Percentiles rank a stretch among this genome's conserved stretches.
Evolutionary conservation across 257 asterid genomes (phyloP).

Genomic region (Nemophila menziesii): DNA sequence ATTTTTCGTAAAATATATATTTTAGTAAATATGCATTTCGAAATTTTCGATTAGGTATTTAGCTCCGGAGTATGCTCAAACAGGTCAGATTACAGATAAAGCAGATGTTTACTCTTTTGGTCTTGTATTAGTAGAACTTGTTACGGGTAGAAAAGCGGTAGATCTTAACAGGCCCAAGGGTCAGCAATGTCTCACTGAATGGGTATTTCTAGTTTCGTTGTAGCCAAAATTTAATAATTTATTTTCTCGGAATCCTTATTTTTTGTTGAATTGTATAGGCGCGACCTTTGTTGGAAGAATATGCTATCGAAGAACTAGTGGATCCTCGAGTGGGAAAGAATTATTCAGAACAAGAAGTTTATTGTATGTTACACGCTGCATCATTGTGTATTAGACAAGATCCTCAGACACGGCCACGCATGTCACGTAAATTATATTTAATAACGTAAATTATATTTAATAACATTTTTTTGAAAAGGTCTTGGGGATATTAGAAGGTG

Average conservation of each 20-base stretch:
- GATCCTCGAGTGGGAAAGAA: conserved; percentile 55
- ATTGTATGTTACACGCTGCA: conserved; percentile 88
- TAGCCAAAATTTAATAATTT: neutral
- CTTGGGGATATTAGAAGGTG: conserved; percentile 79
- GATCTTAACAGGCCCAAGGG: conserved; percentile 95
- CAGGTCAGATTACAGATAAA: conserved; percentile 94
- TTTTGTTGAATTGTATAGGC: conserved; percentile 39
- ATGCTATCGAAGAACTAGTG: conserved; percentile 55
- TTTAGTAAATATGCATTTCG: conserved; percentile 1
- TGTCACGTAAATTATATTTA: conserved; percentile 70
- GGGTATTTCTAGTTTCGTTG: conserved; percentile 32
- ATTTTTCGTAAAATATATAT: neutral
- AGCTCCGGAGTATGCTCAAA: conserved; percentile 99
- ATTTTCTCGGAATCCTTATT: neutral
- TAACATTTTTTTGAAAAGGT: conserved; percentile 29
- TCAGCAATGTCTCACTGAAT: conserved; percentile 92
- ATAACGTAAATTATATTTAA: no score
- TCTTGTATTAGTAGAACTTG: conserved; percentile 85
- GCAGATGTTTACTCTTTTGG: conserved; percentile 97
- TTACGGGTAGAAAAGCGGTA: conserved; percentile 89
- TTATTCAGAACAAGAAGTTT: conserved; percentile 55
- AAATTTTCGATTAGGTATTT: conserved; percentile 58
- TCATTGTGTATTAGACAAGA: conserved; percentile 73
- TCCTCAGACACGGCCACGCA: conserved; percentile 83
- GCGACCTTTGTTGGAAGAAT: conserved; percentile 73